Evolutionary conservation across 2,329 filamentous ascomycete species (phyloP), one percentile per base, ranked within the genome.

Genomic region (Epicoccum nigrum): DNA sequence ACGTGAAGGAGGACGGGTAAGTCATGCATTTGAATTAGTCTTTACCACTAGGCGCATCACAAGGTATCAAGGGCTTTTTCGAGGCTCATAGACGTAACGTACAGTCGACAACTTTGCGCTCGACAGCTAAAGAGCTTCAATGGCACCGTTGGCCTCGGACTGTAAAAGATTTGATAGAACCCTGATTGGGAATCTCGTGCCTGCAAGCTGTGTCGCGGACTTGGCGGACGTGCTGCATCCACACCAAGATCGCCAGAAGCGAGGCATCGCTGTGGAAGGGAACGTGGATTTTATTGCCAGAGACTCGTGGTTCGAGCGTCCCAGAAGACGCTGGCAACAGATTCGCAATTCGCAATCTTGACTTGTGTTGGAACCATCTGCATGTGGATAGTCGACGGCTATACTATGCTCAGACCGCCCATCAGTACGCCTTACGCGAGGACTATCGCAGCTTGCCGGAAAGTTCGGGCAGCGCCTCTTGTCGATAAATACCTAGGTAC

Each of bases 1-100:
- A 86, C 54, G 89, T 92, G 50, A 95, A 95, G 76, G 90, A 95
- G 84, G 90, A 95, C 71, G 90, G 90, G 90, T 95, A 86, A 92
- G 90, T 74, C 32, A 28, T 51, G 45, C 42, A 55, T 50, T 56
- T 42, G 54, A 44, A 53, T 53, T 56, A 23, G 33, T 54, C 23
- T 28, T 47, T 44, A 46, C 34, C 28, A 56, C 33, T 43, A 60
- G 58, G 60, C 60, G 63, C 60, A 62, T 64, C 60, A 49, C n/a
- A 59, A 60, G 61, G 61, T 63, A 59, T 23, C n/a, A 47, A 44
- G 45, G 37, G 49, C 43, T 39, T 21, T n/a, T 25, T 16, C 6
- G n/a, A 16, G 34, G 37, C 43, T 45, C 25, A 31, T 21, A 6
- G 28, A 15, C 16, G 31, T 35, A 13, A 28, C 16, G 42, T 33